Percentiles rank a stretch among this genome's conserved stretches.
Conservation (phyloP, 1,284 basidiomycete species). For the Psilocybe mexicana region DNA sequence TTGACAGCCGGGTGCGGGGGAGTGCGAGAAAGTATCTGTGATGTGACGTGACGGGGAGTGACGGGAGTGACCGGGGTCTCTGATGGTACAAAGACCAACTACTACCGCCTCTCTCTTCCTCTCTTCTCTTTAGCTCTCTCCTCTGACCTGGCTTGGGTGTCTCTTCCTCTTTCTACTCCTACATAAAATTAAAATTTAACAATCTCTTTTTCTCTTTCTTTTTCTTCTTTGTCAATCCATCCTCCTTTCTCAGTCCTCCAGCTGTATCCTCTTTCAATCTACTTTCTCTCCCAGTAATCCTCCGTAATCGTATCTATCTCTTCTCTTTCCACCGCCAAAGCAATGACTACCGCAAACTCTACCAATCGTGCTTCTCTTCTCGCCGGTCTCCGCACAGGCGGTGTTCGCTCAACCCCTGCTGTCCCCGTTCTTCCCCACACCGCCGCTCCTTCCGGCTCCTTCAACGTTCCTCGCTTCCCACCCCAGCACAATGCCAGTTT, state of each 20-base stretch:
- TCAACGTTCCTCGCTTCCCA: conserved; percentile 56
- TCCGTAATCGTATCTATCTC: conserved; percentile 35
- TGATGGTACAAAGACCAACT: conserved; percentile 6
- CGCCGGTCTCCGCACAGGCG: conserved; percentile 81
- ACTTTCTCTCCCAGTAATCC: conserved; percentile 34
- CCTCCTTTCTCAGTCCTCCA: conserved; percentile 20
- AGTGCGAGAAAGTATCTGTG: conserved; percentile 86
- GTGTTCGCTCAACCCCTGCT: conserved; percentile 70
- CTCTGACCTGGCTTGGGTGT: conserved; percentile 34
- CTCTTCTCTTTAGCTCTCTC: conserved; percentile 21
- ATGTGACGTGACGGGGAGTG: neutral
- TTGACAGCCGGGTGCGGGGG: conserved; percentile 82
- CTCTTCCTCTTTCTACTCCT: conserved; percentile 34
- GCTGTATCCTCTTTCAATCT: conserved; percentile 32
- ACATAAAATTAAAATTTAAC: conserved; percentile 20
- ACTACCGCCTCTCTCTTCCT: conserved; percentile 17
- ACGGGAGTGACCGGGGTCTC: conserved; percentile 22
- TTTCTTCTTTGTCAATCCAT: too few relatives aligned
- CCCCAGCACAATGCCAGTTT: conserved; percentile 41
- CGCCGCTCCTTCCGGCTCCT: conserved; percentile 61
- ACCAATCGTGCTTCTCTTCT: conserved; percentile 79
- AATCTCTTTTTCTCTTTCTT: conserved; percentile 22
- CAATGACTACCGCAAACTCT: conserved; percentile 60
- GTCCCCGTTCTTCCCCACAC: conserved; percentile 62
- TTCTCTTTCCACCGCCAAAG: conserved; percentile 33